Conservation (phyloP, 31 red algal genomes). For the Odonthalia washingtoniensis region DNA sequence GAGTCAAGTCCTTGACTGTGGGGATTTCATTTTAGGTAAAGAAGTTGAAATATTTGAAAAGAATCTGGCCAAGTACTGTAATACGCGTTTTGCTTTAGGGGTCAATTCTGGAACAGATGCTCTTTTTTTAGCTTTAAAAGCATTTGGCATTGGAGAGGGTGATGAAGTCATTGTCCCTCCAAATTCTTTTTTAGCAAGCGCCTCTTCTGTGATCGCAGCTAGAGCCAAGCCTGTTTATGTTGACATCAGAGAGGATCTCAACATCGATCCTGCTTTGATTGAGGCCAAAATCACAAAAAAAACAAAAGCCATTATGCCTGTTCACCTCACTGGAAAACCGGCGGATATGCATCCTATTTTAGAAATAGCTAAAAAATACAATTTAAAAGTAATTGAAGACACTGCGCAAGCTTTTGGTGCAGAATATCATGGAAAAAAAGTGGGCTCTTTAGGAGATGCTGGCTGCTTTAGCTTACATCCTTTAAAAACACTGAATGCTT, state of each 20-base stretch:
- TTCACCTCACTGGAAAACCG: slow-evolving; percentile 31
- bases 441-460: slow-evolving; percentile 38
- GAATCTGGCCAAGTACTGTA: slow-evolving; percentile 20
- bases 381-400: slow-evolving; percentile 42
- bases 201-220: slow-evolving; percentile 27
- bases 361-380: slow-evolving; percentile 25
- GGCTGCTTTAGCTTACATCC: slow-evolving; percentile 34
- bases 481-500: slow-evolving; percentile 25
- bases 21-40: slow-evolving; percentile 37
- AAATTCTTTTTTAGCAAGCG: slow-evolving; percentile 57
- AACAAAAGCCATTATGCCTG: slow-evolving; percentile 48
- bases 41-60: slow-evolving; percentile 39
- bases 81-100: not conserved
- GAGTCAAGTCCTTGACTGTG: not conserved
- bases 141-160: slow-evolving; percentile 47
- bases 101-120: slow-evolving; percentile 20
- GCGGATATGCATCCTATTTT: slow-evolving; percentile 42
- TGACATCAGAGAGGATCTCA: slow-evolving; percentile 56
- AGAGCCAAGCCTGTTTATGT: slow-evolving; percentile 58
- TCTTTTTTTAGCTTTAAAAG: slow-evolving; percentile 4
- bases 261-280: slow-evolving; percentile 37
- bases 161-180: slow-evolving; percentile 65
- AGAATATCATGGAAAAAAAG: not conserved
- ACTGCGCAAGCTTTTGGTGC: slow-evolving; percentile 42
- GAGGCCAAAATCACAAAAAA: slow-evolving; percentile 4